These are phyloP conservation scores for Berberis vulgaris DNA, from an alignment of 164 flowering plant species.

Conservation along the genomic window DNA sequence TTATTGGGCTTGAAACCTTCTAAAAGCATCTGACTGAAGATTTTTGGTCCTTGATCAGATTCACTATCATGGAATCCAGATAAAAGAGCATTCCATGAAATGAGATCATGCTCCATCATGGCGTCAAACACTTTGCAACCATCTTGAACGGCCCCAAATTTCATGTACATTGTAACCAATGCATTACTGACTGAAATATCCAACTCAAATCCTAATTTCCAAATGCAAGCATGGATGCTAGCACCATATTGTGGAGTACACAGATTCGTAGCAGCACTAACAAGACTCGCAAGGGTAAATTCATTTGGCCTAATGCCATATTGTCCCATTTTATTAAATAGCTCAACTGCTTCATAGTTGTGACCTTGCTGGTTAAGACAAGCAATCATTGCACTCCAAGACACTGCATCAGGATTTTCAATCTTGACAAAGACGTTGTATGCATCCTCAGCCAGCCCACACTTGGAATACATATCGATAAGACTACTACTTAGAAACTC, in stretches of 20 bases:
- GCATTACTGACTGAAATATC: constrained; percentile 35
- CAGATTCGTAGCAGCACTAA: constrained; percentile 29
- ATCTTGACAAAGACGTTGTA: constrained; percentile 30
- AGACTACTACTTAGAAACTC: constrained; percentile 30
- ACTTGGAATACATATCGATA: constrained; percentile 51
- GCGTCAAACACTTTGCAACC: constrained; percentile 31
- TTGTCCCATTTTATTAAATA: constrained; percentile 25
- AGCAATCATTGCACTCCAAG: constrained; percentile 44
- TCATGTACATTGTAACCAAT: constrained; percentile 43
- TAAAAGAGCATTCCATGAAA: constrained; percentile 48
- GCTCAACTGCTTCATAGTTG: constrained; percentile 20
- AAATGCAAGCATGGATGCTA: constrained; percentile 38
- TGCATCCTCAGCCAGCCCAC: constrained; percentile 36
- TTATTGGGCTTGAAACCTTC: constrained; percentile 36
- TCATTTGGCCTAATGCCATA: constrained; percentile 33
- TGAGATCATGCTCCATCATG: constrained; percentile 25
- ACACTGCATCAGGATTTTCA: constrained; percentile 35
- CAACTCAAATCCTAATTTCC: constrained; percentile 26
- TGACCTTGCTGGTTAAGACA: constrained; percentile 37
- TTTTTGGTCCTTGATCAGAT: constrained; percentile 20
- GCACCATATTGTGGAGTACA: constrained; percentile 23
- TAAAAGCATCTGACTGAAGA: constrained; percentile 32
- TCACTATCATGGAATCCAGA: constrained; percentile 37
- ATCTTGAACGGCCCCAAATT: constrained; percentile 25
- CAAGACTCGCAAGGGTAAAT: constrained; percentile 40